Conservation (phyloP, 2,329 filamentous ascomycete genomes). For the Trichoderma sp. region DNA sequence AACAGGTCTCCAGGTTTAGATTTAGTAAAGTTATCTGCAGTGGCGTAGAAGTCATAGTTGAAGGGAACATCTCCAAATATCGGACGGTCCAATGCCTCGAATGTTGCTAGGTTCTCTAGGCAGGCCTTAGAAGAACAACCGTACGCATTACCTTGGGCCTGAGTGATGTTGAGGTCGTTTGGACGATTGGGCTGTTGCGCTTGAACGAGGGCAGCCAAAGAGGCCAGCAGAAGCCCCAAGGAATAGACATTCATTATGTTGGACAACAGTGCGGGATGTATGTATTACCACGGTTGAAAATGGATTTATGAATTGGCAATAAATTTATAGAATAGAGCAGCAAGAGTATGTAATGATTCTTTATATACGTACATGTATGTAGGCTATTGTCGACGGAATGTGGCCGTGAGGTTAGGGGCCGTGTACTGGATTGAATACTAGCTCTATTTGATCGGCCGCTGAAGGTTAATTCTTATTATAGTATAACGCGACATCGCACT, state of each 20-base stretch:
- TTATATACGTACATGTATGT: not conserved
- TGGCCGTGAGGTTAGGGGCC: not conserved
- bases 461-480: not conserved
- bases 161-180: not conserved
- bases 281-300: not conserved
- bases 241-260: not conserved
- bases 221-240: not conserved
- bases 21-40: conserved; percentile 25
- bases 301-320: not conserved
- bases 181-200: not conserved
- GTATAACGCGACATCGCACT: not conserved
- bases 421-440: not conserved
- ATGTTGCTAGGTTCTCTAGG: not conserved
- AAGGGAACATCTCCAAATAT: not conserved
- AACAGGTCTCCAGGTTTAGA: conserved; percentile 27
- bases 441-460: not conserved
- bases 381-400: not conserved
- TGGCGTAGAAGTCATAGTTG: conserved; percentile 24
- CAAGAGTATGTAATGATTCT: not conserved
- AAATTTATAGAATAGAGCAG: not conserved
- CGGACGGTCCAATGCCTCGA: not conserved
- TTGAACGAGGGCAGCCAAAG: not conserved
- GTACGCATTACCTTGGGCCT: not conserved
- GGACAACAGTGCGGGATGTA: not conserved
- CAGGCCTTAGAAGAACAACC: not conserved